phyloP scores from a whole-genome alignment of 805 yeast genomes.

The Scheffersomyces coipomensis region DNA sequence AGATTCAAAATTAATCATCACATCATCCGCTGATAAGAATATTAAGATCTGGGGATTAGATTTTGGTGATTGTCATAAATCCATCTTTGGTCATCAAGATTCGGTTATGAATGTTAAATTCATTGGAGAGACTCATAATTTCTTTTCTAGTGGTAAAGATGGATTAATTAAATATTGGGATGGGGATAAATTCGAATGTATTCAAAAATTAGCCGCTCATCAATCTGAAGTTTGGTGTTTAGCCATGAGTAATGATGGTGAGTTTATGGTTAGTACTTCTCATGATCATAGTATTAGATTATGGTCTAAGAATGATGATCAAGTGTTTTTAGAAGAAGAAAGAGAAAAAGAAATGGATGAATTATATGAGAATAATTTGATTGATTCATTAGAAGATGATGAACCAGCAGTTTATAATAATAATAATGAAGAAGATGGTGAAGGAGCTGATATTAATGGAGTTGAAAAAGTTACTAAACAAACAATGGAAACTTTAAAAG shows the following conservation, averaged over 20 bases:
- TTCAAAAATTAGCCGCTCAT: conserved; percentile 80
- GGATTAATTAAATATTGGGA: conserved; percentile 94
- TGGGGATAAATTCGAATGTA: conserved; percentile 93
- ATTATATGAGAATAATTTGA: conserved; percentile 75
- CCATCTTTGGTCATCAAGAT: conserved; percentile 96
- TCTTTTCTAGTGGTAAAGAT: conserved; percentile 89
- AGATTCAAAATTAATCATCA: conserved; percentile 84
- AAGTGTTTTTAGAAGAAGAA: conserved; percentile 96
- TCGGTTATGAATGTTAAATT: conserved; percentile 87
- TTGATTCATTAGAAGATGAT: conserved; percentile 65
- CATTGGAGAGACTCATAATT: conserved; percentile 81
- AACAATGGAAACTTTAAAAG: conserved; percentile 87
- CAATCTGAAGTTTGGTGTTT: conserved; percentile 93
- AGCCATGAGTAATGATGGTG: conserved; percentile 72
- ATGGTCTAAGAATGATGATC: conserved; percentile 94
- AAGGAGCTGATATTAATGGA: conserved; percentile 46
- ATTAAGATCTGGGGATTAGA: conserved; percentile 98
- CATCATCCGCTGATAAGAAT: conserved; percentile 96
- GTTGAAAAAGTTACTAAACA: conserved; percentile 72
- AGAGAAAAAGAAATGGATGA: conserved; percentile 95
- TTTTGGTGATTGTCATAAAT: conserved; percentile 97
- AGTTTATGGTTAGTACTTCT: conserved; percentile 73
- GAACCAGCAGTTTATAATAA: conserved; percentile 14
- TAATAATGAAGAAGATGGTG: conserved; percentile 29
- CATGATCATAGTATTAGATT: conserved; percentile 92